Base-by-base conservation (phyloP, 768 basidiomycete species). In the Saitozyma podzolica region DNA sequence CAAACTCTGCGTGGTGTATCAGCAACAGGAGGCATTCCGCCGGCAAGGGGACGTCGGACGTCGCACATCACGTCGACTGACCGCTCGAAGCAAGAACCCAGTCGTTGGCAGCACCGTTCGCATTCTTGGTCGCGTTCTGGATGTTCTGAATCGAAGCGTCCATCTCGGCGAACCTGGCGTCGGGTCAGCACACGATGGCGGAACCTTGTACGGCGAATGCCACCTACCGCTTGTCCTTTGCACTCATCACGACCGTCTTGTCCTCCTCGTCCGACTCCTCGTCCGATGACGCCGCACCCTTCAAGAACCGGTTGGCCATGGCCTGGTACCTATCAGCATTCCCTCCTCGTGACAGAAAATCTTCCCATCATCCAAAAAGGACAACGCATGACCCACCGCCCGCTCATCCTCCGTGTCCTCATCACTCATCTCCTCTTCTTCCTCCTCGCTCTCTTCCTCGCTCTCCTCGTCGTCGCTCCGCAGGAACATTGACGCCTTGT, bases 61-160 rank as follows among this genome's bases (percentile, higher is more conserved):
- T 17, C n/a, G 45, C 2, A 47, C n/a, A 6, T 17, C 45, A 47
- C 11, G 2, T 40, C 11, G 52, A 79, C 86, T 59, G 70, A 92
- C 94, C 94, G 63, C 85, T 88, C 19, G 89, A 91, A 72, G 92
- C 94, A 39, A 86, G 87, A 29, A 88, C 87, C 96, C 96, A 99
- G 81, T 99, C 93, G 72, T 94, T 95, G 70, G 95, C 60, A 8
- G 70, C 66, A 29, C 70, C 70, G 49, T 66, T 53, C 6, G 64
- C 50, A 54, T 62, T 94, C 84, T 91, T 95, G 65, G 90, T 83
- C 17, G 89, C 93, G 76, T 99, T 98, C 52, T 95, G 91, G 83
- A 98, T 96, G 52, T 83, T 83, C 81, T 89, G 93, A 59, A 91
- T 91, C 3, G 89, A 89, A 1, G 86, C 86, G 80, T 97, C 94